Evolutionary conservation across 208 protist species (phyloP), one percentile per base, ranked within the genome.

Genomic region (Leishmania major): DNA sequence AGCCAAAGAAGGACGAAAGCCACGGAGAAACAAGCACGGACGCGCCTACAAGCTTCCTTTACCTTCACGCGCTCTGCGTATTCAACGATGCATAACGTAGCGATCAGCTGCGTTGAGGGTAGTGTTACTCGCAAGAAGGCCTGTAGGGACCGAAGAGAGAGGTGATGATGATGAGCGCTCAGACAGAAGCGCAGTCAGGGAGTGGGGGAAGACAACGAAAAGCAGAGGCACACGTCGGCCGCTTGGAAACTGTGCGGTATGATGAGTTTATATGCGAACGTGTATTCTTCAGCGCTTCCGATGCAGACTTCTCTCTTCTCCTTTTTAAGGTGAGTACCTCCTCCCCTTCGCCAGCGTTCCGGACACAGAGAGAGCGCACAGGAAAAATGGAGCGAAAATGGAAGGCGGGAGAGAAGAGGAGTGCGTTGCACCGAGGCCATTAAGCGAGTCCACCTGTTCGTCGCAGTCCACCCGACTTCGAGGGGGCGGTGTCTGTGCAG

Each of bases 371-470:
- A 66, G 40, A 37, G 59, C 3, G 47, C 10, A 66, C 3, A 2
- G 43, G 66, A 74, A 8, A 74, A n/a, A 75, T 0, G 75, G 75
- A 77, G 64, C 72, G 55, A 78, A 43, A 66, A 59, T 53, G 51
- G 40, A 67, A 79, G 66, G 37, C 37, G 60, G 49, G 62, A 47
- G 45, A 59, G 35, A 75, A 7, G 31, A 59, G 11, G 3, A 25
- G 19, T 74, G 69, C 13, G 45, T 43, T 55, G 15, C 51, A 22
- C 51, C 51, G 5, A 22, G 15, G 15, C 15, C 51, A 22, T 55
- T 22, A 5, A 55, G 17, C 51, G 15, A 55, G 51, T 55, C 10
- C 2, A 55, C 17, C 5, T 55, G 10, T 55, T 55, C 51, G 15
- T 13, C 17, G 51, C 2, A 55, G 51, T 22, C 51, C 17, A 4